Evolutionary conservation across 306 rosid species (phyloP).

Genomic region (Prunus armeniaca): DNA sequence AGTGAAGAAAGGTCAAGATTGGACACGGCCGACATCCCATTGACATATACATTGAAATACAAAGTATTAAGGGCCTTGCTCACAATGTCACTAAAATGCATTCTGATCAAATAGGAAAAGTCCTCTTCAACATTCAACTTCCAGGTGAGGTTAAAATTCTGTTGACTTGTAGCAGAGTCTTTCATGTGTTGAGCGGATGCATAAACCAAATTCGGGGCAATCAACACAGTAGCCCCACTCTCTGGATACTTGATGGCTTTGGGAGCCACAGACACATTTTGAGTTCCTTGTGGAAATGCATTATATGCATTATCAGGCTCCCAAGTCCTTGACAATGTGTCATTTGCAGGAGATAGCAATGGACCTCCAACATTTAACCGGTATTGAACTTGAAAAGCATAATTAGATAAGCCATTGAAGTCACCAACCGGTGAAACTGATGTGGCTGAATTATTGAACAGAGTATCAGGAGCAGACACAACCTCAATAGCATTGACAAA

Average conservation of each 20-base stretch:
- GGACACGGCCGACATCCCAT: constrained; percentile 42
- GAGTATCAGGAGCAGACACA: constrained; percentile 68
- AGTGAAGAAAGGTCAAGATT: constrained; percentile 59
- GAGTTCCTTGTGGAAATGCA: constrained; percentile 48
- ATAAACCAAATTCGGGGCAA: constrained; percentile 63
- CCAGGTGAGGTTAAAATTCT: constrained; percentile 71
- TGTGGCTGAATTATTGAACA: constrained; percentile 43
- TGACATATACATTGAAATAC: constrained; percentile 63
- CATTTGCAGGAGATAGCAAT: constrained; percentile 34
- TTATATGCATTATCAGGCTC: constrained; percentile 53
- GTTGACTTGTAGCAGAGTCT: constrained; percentile 34
- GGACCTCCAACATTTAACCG: constrained; percentile 79
- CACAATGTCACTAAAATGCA: constrained; percentile 89
- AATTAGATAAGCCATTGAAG: constrained; percentile 37
- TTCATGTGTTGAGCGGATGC: constrained; percentile 50
- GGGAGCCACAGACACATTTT: constrained; percentile 28
- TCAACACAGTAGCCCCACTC: constrained; percentile 36
- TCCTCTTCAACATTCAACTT: constrained; percentile 50
- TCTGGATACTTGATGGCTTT: constrained; percentile 41
- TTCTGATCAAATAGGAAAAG: constrained; percentile 65
- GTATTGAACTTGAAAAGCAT: constrained; percentile 50
- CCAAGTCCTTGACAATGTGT: constrained; percentile 73
- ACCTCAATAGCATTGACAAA: constrained; percentile 81
- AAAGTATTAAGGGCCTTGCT: constrained; percentile 42
- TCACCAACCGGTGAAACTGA: constrained; percentile 37